phyloP scores from a whole-genome alignment of 2,329 filamentous ascomycete species.

The Triangularia verruculosa region DNA sequence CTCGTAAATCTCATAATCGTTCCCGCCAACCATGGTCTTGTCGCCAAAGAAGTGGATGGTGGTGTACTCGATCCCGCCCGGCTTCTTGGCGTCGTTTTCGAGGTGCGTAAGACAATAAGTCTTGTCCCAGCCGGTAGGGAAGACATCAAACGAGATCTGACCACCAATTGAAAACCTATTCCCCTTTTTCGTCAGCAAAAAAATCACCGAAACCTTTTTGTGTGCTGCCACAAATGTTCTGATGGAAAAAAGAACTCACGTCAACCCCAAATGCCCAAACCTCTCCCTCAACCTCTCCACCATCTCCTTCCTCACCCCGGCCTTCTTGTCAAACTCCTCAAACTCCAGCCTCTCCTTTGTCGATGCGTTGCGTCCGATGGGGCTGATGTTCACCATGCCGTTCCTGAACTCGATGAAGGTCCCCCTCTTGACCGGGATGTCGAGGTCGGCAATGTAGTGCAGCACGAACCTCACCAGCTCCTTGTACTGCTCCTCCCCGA shows the following conservation, averaged over 20 bases:
- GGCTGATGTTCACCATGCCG: slow-evolving; percentile 85
- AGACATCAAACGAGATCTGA: slow-evolving; percentile 97
- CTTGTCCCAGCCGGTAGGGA: slow-evolving; percentile 97
- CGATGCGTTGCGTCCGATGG: slow-evolving; percentile 82
- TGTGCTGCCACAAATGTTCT: neutral
- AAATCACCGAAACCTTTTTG: no score
- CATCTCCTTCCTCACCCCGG: slow-evolving; percentile 73
- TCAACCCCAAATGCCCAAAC: slow-evolving; percentile 81
- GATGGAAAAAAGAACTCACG: slow-evolving; percentile 47
- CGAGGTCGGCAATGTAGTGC: slow-evolving; percentile 80
- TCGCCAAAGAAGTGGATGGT: slow-evolving; percentile 98
- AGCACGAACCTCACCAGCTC: slow-evolving; percentile 71
- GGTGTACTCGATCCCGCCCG: slow-evolving; percentile 72
- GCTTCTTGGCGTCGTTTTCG: slow-evolving; percentile 70
- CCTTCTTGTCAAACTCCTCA: slow-evolving; percentile 73
- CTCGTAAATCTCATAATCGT: slow-evolving; percentile 91
- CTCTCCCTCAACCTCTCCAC: slow-evolving; percentile 73
- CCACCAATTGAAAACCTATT: slow-evolving; percentile 86
- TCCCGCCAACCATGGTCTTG: slow-evolving; percentile 87
- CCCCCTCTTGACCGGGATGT: slow-evolving; percentile 78
- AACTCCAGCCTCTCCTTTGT: slow-evolving; percentile 78
- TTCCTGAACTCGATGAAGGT: slow-evolving; percentile 88
- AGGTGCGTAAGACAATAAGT: slow-evolving; percentile 91
- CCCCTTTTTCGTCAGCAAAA: neutral
- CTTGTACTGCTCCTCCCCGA: slow-evolving; percentile 83